Conservation (phyloP, 1,139 yeast species). For the Lodderomyces parapsilosis region DNA sequence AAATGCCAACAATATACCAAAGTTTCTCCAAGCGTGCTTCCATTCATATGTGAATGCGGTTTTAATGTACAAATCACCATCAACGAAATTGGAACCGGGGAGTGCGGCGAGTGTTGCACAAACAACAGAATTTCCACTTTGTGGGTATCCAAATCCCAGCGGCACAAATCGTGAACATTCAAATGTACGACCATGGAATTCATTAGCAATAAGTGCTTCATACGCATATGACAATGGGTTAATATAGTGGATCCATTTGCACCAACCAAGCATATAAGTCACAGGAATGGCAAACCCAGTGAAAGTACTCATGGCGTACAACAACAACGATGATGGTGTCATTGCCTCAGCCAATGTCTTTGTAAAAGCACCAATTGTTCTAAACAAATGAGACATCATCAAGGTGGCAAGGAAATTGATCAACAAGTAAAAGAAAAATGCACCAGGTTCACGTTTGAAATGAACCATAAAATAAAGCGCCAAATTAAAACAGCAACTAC, state of each 20-base stretch:
- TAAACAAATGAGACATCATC: constrained; percentile 58
- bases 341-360: constrained; percentile 59
- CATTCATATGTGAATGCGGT: constrained; percentile 48
- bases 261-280: constrained; percentile 62
- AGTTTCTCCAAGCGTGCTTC: constrained; percentile 78
- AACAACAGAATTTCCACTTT: constrained; percentile 29
- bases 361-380: constrained; percentile 57
- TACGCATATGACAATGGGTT: constrained; percentile 59
- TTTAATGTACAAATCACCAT: constrained; percentile 57
- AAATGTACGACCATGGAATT: constrained; percentile 49
- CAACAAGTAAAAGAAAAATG: constrained; percentile 55
- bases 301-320: constrained; percentile 52
- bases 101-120: constrained; percentile 66
- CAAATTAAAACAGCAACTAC: constrained; percentile 41
- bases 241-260: constrained; percentile 58
- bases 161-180: constrained; percentile 48
- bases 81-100: constrained; percentile 53
- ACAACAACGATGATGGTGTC: constrained; percentile 58
- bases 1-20: constrained; percentile 66
- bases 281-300: constrained; percentile 62
- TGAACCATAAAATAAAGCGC: constrained; percentile 58
- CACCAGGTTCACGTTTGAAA: constrained; percentile 58
- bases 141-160: constrained; percentile 46
- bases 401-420: constrained; percentile 43
- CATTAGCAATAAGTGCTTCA: constrained; percentile 57